A percentile compares a stretch with the other conserved stretches of the same genome.
phyloP scores from a whole-genome alignment of 768 basidiomycete genomes.

The Porphyrellus cyaneotinctus region DNA sequence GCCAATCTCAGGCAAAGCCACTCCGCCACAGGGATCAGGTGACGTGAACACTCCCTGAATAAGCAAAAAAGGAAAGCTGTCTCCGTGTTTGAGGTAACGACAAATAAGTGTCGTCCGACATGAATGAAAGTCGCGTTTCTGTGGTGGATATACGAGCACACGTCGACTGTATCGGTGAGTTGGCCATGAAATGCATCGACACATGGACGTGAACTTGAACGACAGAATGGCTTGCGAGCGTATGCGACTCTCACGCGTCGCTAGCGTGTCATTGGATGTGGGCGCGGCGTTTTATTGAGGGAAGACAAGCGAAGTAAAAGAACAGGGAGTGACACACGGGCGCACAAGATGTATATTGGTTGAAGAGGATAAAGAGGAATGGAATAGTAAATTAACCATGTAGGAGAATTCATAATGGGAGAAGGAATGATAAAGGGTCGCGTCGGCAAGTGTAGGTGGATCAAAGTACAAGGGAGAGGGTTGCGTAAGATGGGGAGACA shows the following conservation, averaged over 20 bases:
- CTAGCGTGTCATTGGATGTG: constrained; percentile 12
- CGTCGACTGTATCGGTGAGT: too few species aligned
- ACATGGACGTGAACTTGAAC: background rate
- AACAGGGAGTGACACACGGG: background rate
- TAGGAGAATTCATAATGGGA: too few species aligned
- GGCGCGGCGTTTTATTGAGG: background rate
- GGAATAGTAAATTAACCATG: background rate
- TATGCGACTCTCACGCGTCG: too few species aligned
- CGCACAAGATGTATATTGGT: background rate
- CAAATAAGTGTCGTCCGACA: background rate
- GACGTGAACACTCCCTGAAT: constrained; percentile 9
- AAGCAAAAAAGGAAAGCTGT: constrained; percentile 4
- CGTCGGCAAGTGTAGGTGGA: constrained; percentile 4
- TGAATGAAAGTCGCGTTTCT: background rate
- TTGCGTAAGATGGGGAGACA: background rate
- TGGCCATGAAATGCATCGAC: constrained; percentile 8
- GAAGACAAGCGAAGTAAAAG: background rate
- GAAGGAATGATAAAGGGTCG: constrained; percentile 10
- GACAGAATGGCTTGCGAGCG: background rate
- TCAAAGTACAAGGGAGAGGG: background rate
- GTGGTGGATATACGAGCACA: too few species aligned
- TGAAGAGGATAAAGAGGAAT: constrained; percentile 10
- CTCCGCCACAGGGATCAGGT: constrained; percentile 9
- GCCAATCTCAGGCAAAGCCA: constrained; percentile 9
- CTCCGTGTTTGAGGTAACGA: background rate